Conservation (phyloP, 2,329 filamentous ascomycete genomes). For the Monosporascus sp. region DNA sequence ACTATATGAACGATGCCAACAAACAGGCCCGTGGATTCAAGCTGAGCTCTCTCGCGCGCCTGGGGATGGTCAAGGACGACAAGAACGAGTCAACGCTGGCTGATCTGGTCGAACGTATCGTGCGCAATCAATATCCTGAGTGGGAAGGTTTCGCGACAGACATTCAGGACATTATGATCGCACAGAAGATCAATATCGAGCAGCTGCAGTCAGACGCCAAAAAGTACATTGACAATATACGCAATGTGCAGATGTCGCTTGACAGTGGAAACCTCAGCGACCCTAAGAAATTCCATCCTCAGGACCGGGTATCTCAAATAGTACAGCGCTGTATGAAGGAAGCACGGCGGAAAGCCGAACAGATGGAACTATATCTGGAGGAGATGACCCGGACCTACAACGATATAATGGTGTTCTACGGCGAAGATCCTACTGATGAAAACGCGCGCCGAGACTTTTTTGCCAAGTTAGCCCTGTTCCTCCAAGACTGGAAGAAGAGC, state of each 20-base stretch:
- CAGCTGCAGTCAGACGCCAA: conserved; percentile 82
- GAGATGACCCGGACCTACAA: conserved; percentile 90
- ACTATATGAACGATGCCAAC: conserved; percentile 99
- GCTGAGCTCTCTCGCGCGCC: conserved; percentile 82
- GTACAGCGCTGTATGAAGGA: conserved; percentile 96
- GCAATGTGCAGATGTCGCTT: conserved; percentile 85
- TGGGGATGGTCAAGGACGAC: conserved; percentile 98
- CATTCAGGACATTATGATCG: conserved; percentile 70
- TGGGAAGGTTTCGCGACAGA: conserved; percentile 88
- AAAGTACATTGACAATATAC: conserved; percentile 91
- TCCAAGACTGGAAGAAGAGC: conserved; percentile 93
- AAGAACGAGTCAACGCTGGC: conserved; percentile 97
- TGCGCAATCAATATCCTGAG: conserved; percentile 92
- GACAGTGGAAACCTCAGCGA: conserved; percentile 94
- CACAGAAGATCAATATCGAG: conserved; percentile 92
- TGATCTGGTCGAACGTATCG: conserved; percentile 92
- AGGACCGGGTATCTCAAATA: conserved; percentile 88
- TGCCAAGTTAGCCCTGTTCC: conserved; percentile 82
- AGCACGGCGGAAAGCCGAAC: conserved; percentile 88
- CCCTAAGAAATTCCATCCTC: conserved; percentile 94
- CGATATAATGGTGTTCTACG: conserved; percentile 94
- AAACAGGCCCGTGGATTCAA: conserved; percentile 99
- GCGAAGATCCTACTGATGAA: conserved; percentile 87
- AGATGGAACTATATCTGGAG: conserved; percentile 88
- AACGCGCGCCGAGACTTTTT: conserved; percentile 96